These are phyloP conservation scores for Saccharomycodes ludwigii DNA, from an alignment of 805 yeast species.

Conservation along the genomic window DNA sequence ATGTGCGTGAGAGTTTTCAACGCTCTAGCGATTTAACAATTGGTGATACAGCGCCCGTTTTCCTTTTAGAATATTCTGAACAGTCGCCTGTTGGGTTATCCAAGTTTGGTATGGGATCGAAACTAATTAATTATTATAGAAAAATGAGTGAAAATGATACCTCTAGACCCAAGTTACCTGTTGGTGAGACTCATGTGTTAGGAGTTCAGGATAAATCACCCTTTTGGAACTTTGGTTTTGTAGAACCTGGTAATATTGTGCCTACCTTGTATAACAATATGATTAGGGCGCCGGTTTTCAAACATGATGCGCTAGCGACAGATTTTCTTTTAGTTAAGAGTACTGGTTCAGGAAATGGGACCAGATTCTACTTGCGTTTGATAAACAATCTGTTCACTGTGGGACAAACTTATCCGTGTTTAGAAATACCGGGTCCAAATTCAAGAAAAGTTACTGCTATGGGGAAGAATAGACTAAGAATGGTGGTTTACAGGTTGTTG, in stretches of 20 bases:
- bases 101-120: constrained; percentile 92
- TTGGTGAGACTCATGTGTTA: constrained; percentile 91
- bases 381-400: constrained; percentile 71
- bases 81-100: constrained; percentile 74
- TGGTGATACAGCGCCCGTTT: constrained; percentile 70
- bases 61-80: constrained; percentile 81
- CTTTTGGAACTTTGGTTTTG: constrained; percentile 97
- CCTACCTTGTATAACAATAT: constrained; percentile 89
- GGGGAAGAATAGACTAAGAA: constrained; percentile 77
- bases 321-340: constrained; percentile 76
- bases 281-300: constrained; percentile 85
- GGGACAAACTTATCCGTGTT: constrained; percentile 88
- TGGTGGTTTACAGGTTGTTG: constrained; percentile 84
- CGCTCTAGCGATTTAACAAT: constrained; percentile 64
- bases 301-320: constrained; percentile 65
- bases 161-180: constrained; percentile 71
- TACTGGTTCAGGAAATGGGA: constrained; percentile 66
- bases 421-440: constrained; percentile 95
- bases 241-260: constrained; percentile 85
- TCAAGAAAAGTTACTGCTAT: constrained; percentile 92
- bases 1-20: constrained; percentile 59
- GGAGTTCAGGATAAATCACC: constrained; percentile 97
- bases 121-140: constrained; percentile 84
- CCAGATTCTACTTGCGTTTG: constrained; percentile 53
- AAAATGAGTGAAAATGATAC: constrained; percentile 71